These are phyloP conservation scores for Rhizophora apiculata DNA, from an alignment of 345 rosid genomes.

Conservation along the genomic window DNA sequence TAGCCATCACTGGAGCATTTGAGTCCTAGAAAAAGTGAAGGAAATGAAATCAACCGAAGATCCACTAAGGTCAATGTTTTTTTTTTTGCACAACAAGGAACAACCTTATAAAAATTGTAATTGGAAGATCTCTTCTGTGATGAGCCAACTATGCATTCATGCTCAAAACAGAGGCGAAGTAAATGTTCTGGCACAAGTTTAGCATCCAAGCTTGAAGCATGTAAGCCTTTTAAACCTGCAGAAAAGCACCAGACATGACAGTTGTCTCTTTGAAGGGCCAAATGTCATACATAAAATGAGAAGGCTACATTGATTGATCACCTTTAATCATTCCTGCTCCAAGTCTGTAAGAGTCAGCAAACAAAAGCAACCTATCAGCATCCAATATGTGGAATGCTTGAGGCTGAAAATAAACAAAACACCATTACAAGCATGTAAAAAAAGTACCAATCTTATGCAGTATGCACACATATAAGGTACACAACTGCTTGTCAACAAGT, in stretches of 20 bases:
- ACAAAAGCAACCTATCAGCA: constrained; percentile 56
- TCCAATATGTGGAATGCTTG: constrained; percentile 50
- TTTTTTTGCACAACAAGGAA: neutral
- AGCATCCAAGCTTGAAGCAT: constrained; percentile 62
- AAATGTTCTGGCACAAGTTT: constrained; percentile 81
- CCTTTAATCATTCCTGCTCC: constrained; percentile 78
- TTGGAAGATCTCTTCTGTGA: constrained; percentile 32
- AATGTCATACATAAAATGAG: neutral
- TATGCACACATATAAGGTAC: neutral
- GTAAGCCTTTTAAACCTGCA: constrained; percentile 62
- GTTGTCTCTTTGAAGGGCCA: neutral
- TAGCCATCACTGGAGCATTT: constrained; percentile 58
- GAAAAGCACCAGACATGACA: constrained; percentile 15
- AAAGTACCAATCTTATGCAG: neutral
- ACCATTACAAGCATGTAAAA: constrained; percentile 7
- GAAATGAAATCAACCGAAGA: constrained; percentile 13
- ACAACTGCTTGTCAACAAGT: neutral
- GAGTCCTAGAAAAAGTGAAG: constrained; percentile 47
- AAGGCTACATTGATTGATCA: constrained; percentile 19
- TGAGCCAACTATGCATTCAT: constrained; percentile 41
- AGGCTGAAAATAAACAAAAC: constrained; percentile 43
- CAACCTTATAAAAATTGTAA: constrained; percentile 92
- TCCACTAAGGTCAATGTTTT: neutral
- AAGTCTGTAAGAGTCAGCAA: constrained; percentile 59
- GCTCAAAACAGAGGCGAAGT: constrained; percentile 67